Conservation (phyloP, 2,329 filamentous ascomycete species). For the Eutypa lata region DNA sequence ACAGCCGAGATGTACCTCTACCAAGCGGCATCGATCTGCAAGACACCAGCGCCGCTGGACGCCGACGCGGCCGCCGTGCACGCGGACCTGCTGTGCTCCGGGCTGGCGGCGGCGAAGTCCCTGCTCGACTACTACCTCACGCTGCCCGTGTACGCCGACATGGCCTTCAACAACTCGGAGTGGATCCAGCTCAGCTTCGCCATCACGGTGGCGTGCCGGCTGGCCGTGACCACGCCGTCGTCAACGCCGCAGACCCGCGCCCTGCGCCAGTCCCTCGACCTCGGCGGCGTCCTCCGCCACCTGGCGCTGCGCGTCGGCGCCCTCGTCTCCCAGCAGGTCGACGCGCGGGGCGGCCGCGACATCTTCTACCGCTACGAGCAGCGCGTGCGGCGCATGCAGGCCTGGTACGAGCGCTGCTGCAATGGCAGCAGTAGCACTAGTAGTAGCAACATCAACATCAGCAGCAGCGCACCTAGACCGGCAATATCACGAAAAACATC, state of each 20-base stretch:
- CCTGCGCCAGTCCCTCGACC: slow-evolving; percentile 2
- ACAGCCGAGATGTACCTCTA: slow-evolving; percentile 36
- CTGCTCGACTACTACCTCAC: slow-evolving; percentile 29
- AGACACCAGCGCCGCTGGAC: slow-evolving; percentile 11
- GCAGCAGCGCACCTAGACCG: too few species aligned
- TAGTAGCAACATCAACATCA: too few species aligned
- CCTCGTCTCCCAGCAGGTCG: slow-evolving; percentile 4
- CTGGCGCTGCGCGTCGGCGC: slow-evolving; percentile 1
- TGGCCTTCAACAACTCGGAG: slow-evolving; percentile 33
- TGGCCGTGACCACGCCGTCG: slow-evolving; percentile 7
- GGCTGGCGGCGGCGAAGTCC: slow-evolving; percentile 20
- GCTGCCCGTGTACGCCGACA: slow-evolving; percentile 31
- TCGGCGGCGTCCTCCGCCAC: neutral
- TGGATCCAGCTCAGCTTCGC: slow-evolving; percentile 38
- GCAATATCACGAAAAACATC: neutral
- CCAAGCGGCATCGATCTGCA: slow-evolving; percentile 34
- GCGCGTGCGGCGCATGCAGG: slow-evolving; percentile 4
- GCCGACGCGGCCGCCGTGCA: slow-evolving; percentile 2
- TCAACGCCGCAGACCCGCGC: neutral
- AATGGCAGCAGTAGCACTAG: too few species aligned
- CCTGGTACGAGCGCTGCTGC: slow-evolving; percentile 5
- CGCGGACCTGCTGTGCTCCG: slow-evolving; percentile 9
- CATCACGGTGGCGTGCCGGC: slow-evolving; percentile 2
- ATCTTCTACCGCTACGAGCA: slow-evolving; percentile 4
- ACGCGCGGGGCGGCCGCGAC: slow-evolving; percentile 4